A percentile compares a stretch with the other conserved stretches of the same genome.
Evolutionary conservation across 768 basidiomycete genomes (phyloP).

Genomic region (Boletus reticulatus): DNA sequence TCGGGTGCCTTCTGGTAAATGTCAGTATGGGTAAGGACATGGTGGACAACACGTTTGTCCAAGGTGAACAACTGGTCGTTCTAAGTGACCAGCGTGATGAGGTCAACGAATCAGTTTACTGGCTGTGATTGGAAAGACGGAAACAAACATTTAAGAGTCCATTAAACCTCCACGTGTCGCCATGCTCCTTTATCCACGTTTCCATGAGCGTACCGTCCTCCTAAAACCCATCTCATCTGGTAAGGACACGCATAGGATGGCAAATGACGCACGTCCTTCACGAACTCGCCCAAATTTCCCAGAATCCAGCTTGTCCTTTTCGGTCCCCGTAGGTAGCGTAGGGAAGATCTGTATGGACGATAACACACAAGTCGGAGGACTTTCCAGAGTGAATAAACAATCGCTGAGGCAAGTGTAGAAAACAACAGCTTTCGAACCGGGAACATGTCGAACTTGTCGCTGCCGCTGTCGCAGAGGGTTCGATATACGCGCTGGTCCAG

Average conservation of each 20-base stretch:
- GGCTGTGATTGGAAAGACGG: not conserved
- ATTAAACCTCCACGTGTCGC: slow-evolving; percentile 44
- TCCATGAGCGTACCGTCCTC: slow-evolving; percentile 36
- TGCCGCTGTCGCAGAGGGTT: not conserved
- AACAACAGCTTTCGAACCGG: not conserved
- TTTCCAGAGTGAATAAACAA: slow-evolving; percentile 33
- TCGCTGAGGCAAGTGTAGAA: slow-evolving; percentile 8
- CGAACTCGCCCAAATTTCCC: slow-evolving; percentile 48
- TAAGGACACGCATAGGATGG: not conserved
- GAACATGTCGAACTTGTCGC: not conserved
- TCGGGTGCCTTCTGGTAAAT: slow-evolving; percentile 56
- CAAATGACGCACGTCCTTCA: slow-evolving; percentile 35
- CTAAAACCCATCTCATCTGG: slow-evolving; percentile 1
- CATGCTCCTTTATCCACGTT: slow-evolving; percentile 48
- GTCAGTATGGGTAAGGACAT: slow-evolving; percentile 57
- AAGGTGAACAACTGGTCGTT: slow-evolving; percentile 47
- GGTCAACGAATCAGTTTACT: not conserved
- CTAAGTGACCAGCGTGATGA: slow-evolving; percentile 16
- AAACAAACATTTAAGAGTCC: slow-evolving; percentile 43
- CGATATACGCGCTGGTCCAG: not conserved
- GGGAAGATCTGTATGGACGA: slow-evolving; percentile 36
- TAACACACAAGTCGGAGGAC: slow-evolving; percentile 29
- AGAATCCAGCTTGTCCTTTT: slow-evolving; percentile 42
- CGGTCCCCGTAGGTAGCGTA: slow-evolving; percentile 53
- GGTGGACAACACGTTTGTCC: slow-evolving; percentile 61